phyloP scores from a whole-genome alignment of 306 rosid genomes.

The Acacia confusa region DNA sequence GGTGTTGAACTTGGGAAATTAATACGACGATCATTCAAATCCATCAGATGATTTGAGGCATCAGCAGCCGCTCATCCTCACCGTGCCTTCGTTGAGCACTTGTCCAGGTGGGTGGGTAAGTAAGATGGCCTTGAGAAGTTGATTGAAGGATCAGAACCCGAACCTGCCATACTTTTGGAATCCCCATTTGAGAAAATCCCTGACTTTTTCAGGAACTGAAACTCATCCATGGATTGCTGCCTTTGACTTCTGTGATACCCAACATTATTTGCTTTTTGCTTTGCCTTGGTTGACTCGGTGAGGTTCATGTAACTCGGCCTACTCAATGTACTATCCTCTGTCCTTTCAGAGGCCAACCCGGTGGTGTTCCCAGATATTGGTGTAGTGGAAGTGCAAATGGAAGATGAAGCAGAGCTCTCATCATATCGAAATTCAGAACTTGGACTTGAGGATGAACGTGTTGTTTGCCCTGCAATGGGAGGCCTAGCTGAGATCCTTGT shows the following conservation, averaged over 20 bases:
- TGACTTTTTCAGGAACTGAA: conserved; percentile 69
- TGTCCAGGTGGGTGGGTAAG: conserved; percentile 50
- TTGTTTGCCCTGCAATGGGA: conserved; percentile 56
- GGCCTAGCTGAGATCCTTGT: conserved; percentile 89
- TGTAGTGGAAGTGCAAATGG: conserved; percentile 81
- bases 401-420: conserved; percentile 91
- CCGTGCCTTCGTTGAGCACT: conserved; percentile 48
- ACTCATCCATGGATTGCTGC: conserved; percentile 98
- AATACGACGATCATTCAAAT: conserved; percentile 27
- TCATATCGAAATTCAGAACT: conserved; percentile 84
- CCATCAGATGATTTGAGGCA: conserved; percentile 6
- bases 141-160: conserved; percentile 72
- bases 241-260: conserved; percentile 63
- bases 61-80: conserved; percentile 26
- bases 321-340: conserved; percentile 56
- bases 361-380: conserved; percentile 73
- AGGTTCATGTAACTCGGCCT: conserved; percentile 86
- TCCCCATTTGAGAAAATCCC: conserved; percentile 66
- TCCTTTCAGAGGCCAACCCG: conserved; percentile 57
- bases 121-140: conserved; percentile 66
- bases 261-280: conserved; percentile 46
- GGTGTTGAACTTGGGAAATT: conserved; percentile 61
- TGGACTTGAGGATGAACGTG: conserved; percentile 90
- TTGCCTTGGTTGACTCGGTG: conserved; percentile 83
- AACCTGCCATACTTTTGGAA: conserved; percentile 75